Conservation (phyloP, 768 basidiomycete genomes). For the Cantharellus anzutake region DNA sequence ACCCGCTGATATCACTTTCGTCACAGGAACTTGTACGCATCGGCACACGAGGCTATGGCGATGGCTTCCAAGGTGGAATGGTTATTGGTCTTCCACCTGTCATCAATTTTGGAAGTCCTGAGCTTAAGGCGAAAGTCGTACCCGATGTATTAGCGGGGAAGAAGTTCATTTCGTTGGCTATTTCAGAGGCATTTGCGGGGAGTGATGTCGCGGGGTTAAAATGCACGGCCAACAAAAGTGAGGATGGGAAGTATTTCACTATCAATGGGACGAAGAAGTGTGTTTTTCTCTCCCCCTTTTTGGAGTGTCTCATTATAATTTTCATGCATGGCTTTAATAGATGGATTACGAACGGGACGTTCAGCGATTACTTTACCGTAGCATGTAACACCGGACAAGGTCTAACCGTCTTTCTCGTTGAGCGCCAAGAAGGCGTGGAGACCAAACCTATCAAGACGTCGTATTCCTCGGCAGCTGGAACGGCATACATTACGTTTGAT, state of each 20-base stretch:
- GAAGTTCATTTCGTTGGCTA: slow-evolving; percentile 74
- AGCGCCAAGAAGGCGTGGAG: slow-evolving; percentile 63
- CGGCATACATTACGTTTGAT: slow-evolving; percentile 66
- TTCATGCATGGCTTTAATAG: neutral
- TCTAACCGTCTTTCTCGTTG: slow-evolving; percentile 72
- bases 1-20: neutral
- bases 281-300: neutral
- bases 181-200: slow-evolving; percentile 77
- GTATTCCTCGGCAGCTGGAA: slow-evolving; percentile 80
- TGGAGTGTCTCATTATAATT: neutral
- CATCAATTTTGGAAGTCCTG: slow-evolving; percentile 53
- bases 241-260: slow-evolving; percentile 61
- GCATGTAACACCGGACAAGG: slow-evolving; percentile 57
- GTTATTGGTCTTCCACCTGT: slow-evolving; percentile 70
- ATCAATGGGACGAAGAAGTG: slow-evolving; percentile 75
- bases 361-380: slow-evolving; percentile 41
- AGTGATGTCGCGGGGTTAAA: slow-evolving; percentile 60
- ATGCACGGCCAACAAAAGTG: slow-evolving; percentile 53
- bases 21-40: slow-evolving; percentile 51
- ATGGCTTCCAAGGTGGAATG: slow-evolving; percentile 53
- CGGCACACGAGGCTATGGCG: slow-evolving; percentile 59
- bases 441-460: slow-evolving; percentile 77
- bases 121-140: slow-evolving; percentile 28
- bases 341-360: slow-evolving; percentile 47
- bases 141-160: slow-evolving; percentile 48